Percentiles rank a stretch among this genome's conserved stretches.
Evolutionary conservation across 1,284 basidiomycete species (phyloP).

Genomic region (Cystobasidium sp.): DNA sequence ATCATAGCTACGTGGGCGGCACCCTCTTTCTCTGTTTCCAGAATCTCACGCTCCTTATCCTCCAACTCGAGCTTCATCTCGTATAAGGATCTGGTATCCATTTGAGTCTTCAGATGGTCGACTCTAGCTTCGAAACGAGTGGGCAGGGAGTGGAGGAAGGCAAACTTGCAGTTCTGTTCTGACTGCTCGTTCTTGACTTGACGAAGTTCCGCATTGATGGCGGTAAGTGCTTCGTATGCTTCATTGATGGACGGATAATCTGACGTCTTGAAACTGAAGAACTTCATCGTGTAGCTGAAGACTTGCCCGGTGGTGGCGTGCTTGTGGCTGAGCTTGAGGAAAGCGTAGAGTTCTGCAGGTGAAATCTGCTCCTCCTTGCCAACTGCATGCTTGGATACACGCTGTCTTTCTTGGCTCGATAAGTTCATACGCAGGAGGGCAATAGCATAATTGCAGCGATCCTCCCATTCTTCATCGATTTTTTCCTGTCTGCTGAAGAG

Average conservation of each 20-base stretch:
- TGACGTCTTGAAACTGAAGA: slow-evolving; percentile 3
- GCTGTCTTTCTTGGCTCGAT: neutral
- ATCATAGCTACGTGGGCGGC: neutral
- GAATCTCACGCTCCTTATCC: neutral
- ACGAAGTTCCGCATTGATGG: neutral
- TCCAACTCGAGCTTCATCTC: slow-evolving; percentile 1
- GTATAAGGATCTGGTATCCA: neutral
- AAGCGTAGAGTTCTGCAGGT: neutral
- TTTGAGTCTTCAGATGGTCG: slow-evolving; percentile 1
- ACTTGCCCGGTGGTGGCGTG: neutral
- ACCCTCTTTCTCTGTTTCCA: neutral
- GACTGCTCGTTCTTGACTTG: neutral
- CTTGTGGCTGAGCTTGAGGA: neutral
- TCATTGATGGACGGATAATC: neutral
- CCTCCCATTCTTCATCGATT: slow-evolving; percentile 1
- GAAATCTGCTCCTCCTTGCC: neutral
- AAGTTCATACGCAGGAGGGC: neutral
- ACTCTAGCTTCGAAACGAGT: neutral
- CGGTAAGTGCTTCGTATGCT: neutral
- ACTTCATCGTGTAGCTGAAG: neutral
- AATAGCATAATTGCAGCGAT: neutral
- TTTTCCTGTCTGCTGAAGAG: slow-evolving; percentile 1
- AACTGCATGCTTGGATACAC: neutral
- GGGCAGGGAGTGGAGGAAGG: neutral
- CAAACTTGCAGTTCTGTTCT: neutral